Evolutionary conservation across 306 rosid genomes (phyloP).

Genomic region (Phaseolus lunatus): DNA sequence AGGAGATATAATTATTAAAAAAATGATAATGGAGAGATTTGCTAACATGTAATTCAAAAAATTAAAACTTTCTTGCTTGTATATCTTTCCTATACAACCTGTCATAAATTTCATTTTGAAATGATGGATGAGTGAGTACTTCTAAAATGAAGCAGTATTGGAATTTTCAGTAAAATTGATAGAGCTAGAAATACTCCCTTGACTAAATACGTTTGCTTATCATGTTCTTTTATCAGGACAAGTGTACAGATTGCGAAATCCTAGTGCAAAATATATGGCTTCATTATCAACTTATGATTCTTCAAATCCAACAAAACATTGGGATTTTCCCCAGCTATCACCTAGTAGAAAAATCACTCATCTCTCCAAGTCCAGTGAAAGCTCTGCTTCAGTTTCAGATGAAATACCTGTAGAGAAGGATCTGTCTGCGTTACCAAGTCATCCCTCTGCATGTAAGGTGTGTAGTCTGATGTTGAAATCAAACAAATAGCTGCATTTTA

Average conservation of each 20-base stretch:
- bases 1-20: not conserved
- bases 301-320: conserved; percentile 81
- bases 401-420: conserved; percentile 45
- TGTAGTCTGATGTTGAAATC: conserved; percentile 28
- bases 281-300: conserved; percentile 75
- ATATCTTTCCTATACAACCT: not conserved
- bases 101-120: conserved; percentile 31
- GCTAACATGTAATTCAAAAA: conserved; percentile 12
- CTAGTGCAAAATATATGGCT: conserved; percentile 70
- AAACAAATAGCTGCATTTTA: not conserved
- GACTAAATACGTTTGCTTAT: conserved; percentile 35
- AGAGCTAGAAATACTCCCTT: conserved; percentile 19
- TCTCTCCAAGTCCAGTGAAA: conserved; percentile 42
- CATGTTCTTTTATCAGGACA: conserved; percentile 63
- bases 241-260: conserved; percentile 75
- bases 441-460: conserved; percentile 59
- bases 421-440: conserved; percentile 44
- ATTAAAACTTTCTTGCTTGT: not conserved
- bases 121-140: conserved; percentile 2
- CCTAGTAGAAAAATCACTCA: conserved; percentile 38
- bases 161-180: conserved; percentile 15
- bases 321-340: conserved; percentile 82
- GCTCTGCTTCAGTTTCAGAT: conserved; percentile 46
- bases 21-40: conserved; percentile 14
- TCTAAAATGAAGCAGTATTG: conserved; percentile 9